Conservation (phyloP, 805 yeast genomes). For the Dipodascopsis uninucleata region DNA sequence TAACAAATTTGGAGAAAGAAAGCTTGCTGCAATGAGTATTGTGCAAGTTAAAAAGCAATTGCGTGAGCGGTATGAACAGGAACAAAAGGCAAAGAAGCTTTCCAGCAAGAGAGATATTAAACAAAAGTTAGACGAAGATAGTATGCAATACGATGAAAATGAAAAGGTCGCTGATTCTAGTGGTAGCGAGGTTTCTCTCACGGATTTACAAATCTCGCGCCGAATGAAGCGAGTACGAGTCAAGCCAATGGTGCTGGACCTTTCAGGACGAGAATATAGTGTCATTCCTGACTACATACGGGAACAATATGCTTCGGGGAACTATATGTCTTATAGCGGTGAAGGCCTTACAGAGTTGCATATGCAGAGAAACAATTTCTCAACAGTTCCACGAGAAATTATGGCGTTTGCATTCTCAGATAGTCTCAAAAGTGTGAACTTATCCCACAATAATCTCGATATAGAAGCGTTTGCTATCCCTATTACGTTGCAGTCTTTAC, state of each 20-base stretch:
- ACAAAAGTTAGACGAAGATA: too few species aligned
- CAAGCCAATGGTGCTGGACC: constrained; percentile 12
- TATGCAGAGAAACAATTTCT: constrained; percentile 16
- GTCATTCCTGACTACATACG: constrained; percentile 10
- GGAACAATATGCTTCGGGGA: constrained; percentile 17
- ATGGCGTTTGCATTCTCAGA: constrained; percentile 19
- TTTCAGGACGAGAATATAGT: constrained; percentile 13
- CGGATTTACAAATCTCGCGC: constrained; percentile 7
- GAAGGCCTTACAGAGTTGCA: constrained; percentile 9
- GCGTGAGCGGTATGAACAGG: constrained; percentile 13
- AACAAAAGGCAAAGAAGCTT: not conserved
- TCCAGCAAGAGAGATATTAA: too few species aligned
- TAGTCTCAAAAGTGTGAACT: constrained; percentile 8
- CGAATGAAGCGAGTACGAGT: constrained; percentile 9
- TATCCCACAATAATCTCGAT: constrained; percentile 21
- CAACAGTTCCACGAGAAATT: constrained; percentile 14
- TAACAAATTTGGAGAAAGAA: constrained; percentile 18
- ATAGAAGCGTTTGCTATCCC: constrained; percentile 14
- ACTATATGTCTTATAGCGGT: constrained; percentile 8
- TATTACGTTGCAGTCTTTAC: constrained; percentile 8
- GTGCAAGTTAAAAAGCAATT: constrained; percentile 11
- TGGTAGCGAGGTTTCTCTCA: constrained; percentile 11
- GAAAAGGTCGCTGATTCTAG: not conserved
- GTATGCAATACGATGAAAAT: too few species aligned
- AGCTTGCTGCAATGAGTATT: constrained; percentile 8